Conservation (phyloP, 179 eudicot genomes). For the Patellifolia procumbens region DNA sequence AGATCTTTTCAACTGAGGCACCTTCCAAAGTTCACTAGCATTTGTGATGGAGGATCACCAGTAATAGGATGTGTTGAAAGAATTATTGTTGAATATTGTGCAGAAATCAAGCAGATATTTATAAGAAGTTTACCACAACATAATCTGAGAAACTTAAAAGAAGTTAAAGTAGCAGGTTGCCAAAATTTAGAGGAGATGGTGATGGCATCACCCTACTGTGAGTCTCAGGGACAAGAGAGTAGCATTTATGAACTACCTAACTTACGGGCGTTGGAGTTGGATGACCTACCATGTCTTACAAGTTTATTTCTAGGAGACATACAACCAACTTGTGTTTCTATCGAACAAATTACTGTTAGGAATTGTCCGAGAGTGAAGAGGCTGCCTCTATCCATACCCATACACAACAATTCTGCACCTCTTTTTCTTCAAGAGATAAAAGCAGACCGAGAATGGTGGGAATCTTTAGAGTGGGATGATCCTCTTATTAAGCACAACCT, state of each 20-base stretch:
- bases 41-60: constrained; percentile 15
- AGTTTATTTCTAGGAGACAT: constrained; percentile 15
- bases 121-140: background rate
- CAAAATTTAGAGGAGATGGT: constrained; percentile 20
- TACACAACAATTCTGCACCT: background rate
- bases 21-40: constrained; percentile 25
- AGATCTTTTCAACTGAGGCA: constrained; percentile 19
- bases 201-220: constrained; percentile 10
- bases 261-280: constrained; percentile 21
- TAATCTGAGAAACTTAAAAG: constrained; percentile 23
- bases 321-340: constrained; percentile 11
- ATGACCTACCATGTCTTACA: constrained; percentile 26
- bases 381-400: constrained; percentile 11
- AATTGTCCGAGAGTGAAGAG: constrained; percentile 20
- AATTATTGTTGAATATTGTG: constrained; percentile 25
- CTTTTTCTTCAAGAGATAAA: constrained; percentile 17
- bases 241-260: constrained; percentile 19
- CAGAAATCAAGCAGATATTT: constrained; percentile 20
- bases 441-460: constrained; percentile 24
- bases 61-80: constrained; percentile 16
- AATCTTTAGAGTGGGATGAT: constrained; percentile 20
- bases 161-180: constrained; percentile 21
- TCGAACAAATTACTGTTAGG: constrained; percentile 14
- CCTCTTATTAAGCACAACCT: constrained; percentile 13
- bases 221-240: background rate